Conservation (phyloP, 2,329 filamentous ascomycete species). For the Metarhizium humberi region DNA sequence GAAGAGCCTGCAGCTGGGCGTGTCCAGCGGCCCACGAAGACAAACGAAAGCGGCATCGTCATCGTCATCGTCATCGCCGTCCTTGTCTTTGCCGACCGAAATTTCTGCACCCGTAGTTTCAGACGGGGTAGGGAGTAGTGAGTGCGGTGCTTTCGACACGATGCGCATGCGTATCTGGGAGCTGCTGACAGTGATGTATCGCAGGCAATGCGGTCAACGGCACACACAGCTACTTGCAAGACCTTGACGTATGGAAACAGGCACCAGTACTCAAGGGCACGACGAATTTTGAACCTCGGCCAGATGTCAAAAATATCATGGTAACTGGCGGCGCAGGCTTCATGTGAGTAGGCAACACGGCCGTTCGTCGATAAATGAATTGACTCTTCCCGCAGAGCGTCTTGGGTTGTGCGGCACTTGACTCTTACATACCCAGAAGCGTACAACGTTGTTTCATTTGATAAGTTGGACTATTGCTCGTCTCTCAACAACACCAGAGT, state of each 20-base stretch:
- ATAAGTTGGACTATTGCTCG: constrained; percentile 77
- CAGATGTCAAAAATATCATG: constrained; percentile 70
- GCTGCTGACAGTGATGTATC: background rate
- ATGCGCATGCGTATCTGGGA: background rate
- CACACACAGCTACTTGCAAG: constrained; percentile 38
- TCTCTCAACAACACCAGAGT: constrained; percentile 70
- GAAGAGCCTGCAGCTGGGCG: constrained; percentile 5
- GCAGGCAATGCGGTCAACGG: constrained; percentile 13
- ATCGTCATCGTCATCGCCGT: background rate
- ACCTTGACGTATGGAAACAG: constrained; percentile 59
- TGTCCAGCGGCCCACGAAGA: constrained; percentile 1
- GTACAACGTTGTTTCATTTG: constrained; percentile 75
- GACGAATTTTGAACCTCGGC: constrained; percentile 59
- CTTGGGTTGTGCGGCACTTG: constrained; percentile 74
- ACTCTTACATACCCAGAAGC: constrained; percentile 61
- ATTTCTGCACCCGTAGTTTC: background rate
- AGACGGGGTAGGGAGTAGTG: constrained; percentile 8
- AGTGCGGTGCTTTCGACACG: background rate
- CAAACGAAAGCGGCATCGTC: background rate
- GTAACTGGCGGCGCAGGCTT: constrained; percentile 79
- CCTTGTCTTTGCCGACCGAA: constrained; percentile 4
- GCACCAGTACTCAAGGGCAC: constrained; percentile 61
- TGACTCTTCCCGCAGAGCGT: constrained; percentile 46
- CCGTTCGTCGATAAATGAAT: background rate
- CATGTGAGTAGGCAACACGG: constrained; percentile 48